Conservation (phyloP, 129 eudicot genomes). For the Flaveria trinervia region DNA sequence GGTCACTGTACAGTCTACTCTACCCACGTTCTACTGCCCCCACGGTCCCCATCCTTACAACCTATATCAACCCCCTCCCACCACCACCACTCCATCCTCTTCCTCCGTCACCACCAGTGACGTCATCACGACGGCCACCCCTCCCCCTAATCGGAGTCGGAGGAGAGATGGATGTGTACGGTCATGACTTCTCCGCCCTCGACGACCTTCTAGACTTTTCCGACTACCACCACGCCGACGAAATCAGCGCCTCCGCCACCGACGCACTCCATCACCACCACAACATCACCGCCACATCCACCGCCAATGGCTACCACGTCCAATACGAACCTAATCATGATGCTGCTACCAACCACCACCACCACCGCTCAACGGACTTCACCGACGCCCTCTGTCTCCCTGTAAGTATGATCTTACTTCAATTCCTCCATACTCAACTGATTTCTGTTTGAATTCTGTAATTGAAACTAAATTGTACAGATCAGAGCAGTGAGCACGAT, state of each 20-base stretch:
- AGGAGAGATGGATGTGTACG: constrained; percentile 50
- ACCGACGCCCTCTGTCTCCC: constrained; percentile 54
- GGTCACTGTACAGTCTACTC: constrained; percentile 27
- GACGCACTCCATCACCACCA: constrained; percentile 29
- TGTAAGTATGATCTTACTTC: constrained; percentile 27
- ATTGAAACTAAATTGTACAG: not conserved
- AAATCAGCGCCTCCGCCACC: constrained; percentile 35
- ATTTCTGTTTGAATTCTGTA: not conserved
- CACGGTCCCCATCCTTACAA: constrained; percentile 30
- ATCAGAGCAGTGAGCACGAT: not conserved
- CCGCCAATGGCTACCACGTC: constrained; percentile 16
- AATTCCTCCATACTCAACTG: not conserved
- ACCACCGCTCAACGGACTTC: constrained; percentile 44
- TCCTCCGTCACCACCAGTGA: constrained; percentile 6
- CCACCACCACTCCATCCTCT: constrained; percentile 23
- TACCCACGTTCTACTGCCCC: constrained; percentile 71
- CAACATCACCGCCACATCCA: constrained; percentile 30
- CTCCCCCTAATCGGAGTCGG: too few species aligned
- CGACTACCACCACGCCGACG: constrained; percentile 46
- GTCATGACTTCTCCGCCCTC: constrained; percentile 43
- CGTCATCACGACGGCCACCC: not conserved
- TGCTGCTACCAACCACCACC: constrained; percentile 4
- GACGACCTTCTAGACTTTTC: constrained; percentile 71
- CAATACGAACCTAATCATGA: not conserved
- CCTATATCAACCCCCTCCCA: constrained; percentile 5